phyloP scores from a whole-genome alignment of 768 basidiomycete species.

The Collybia nuda region DNA sequence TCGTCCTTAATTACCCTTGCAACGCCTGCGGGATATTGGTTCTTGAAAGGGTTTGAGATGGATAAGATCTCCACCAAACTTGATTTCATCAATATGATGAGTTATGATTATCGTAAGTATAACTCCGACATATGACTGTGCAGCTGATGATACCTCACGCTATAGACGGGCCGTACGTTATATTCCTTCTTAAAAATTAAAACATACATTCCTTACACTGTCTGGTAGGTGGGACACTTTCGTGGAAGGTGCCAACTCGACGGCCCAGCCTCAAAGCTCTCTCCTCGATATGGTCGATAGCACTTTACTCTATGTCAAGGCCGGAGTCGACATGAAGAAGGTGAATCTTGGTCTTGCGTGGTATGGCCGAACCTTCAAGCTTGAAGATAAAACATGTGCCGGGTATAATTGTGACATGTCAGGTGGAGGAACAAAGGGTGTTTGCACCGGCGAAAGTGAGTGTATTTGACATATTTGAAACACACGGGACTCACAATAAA shows the following conservation, averaged over 20 bases:
- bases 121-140: too few species aligned
- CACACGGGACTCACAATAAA: too few species aligned
- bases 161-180: too few species aligned
- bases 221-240: background rate
- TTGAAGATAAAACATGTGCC: background rate
- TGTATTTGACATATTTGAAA: too few species aligned
- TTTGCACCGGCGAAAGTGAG: constrained; percentile 1
- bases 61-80: background rate
- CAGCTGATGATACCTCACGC: too few species aligned
- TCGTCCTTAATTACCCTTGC: background rate
- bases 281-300: background rate
- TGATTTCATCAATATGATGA: background rate
- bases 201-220: too few species aligned
- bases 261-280: constrained; percentile 1
- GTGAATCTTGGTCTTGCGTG: constrained; percentile 2
- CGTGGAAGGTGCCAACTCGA: background rate
- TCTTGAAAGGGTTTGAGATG: constrained; percentile 2
- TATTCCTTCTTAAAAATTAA: too few species aligned
- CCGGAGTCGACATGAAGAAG: constrained; percentile 2
- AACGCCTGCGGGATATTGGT: constrained; percentile 2
- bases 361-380: constrained; percentile 1
- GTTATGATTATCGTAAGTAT: background rate
- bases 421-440: background rate
- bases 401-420: background rate
- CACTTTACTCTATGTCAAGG: constrained; percentile 1